Base-by-base conservation (phyloP, 1,139 yeast species). In the Zygoascus meyerae region DNA sequence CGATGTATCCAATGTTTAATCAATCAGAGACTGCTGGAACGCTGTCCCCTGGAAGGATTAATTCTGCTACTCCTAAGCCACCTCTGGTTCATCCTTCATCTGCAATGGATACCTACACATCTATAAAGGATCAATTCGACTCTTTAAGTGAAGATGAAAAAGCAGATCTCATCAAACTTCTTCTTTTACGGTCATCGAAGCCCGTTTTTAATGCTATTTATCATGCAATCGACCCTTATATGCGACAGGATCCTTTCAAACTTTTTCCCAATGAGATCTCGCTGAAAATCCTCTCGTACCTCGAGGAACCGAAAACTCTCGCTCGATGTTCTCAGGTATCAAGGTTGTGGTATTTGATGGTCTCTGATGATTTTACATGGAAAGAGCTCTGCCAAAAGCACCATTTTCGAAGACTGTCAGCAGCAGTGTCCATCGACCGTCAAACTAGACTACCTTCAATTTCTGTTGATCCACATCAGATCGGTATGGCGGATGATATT, bases 241-340 rank as follows among this genome's bases (percentile, higher is more conserved):
- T 92, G 49, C 80, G 86, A 55, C 83, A 86, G 50, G 98, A 92
- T 65, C 95, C 92, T 57, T 82, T 92, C 50, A 74, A 82, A 35
- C 79, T 86, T 11, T 72, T 92, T 44, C 98, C 98, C 2, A 75
- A 78, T 55, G 98, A 92, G 63, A 70, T 92, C 35, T 79, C 95
- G 1, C 74, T 90, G 48, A 85, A 87, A 59, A 84, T 92, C 41
- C 70, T 92, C 44, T 84, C 95, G 53, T 87, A 84, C 64, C 70
- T 92, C 58, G 96, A 87, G 42, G 73, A 70, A 52, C 72, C 74
- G 12, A 49, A 56, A 47, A 63, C 72, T 7, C 58, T 70, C 30
- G 72, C 73, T 9, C 59, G 72, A 3, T 73, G 74, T 1, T 64
- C 72, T 7, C 73, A 70, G 50, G 74, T 70, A n/a, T 68, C 72